Conservation (phyloP, 768 basidiomycete species). For the Cubamyces sp. region DNA sequence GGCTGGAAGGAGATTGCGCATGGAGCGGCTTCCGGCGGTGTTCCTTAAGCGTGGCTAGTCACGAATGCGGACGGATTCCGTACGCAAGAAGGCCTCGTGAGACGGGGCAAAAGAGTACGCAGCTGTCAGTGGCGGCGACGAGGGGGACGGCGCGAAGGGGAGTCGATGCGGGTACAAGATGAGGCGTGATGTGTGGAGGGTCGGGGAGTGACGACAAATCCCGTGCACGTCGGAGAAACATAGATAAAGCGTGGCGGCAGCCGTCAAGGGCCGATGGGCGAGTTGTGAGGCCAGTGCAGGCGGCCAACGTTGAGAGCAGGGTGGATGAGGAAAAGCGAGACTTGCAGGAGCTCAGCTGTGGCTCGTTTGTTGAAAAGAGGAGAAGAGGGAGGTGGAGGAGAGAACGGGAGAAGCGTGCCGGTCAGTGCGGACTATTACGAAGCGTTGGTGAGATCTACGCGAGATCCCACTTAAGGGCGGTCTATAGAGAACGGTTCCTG, state of each 20-base stretch:
- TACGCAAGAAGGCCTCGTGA: background rate
- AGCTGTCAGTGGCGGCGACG: conserved; percentile 14
- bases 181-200: conserved; percentile 18
- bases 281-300: background rate
- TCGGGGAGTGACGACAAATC: conserved; percentile 22
- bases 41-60: background rate
- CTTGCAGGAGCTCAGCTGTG: background rate
- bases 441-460: conserved; percentile 5
- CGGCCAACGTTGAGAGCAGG: too few relatives aligned
- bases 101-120: background rate
- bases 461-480: conserved; percentile 5
- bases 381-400: conserved; percentile 27
- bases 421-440: conserved; percentile 29
- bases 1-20: background rate
- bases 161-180: conserved; percentile 12
- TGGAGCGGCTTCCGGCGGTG: background rate
- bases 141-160: background rate
- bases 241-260: background rate
- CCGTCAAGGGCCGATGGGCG: background rate
- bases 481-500: too few relatives aligned
- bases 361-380: background rate
- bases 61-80: background rate
- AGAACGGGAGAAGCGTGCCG: conserved; percentile 30
- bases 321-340: background rate
- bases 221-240: conserved; percentile 21